These are phyloP conservation scores for Colletotrichum eremochloae DNA, from an alignment of 2,329 filamentous ascomycete species.

Conservation along the genomic window DNA sequence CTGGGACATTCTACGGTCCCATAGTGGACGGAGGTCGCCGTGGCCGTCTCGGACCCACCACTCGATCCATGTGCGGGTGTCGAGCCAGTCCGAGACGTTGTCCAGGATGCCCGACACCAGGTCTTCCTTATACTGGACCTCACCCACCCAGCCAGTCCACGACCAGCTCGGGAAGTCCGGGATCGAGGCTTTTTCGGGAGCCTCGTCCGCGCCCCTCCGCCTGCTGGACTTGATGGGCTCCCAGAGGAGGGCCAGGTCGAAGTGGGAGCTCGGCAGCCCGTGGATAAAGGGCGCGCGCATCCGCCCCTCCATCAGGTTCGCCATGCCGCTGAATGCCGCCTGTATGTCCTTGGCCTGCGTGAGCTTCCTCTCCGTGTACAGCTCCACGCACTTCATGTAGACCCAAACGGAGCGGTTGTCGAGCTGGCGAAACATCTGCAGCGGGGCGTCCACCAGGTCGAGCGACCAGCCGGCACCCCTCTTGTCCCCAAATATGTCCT, in stretches of 20 bases:
- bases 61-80: neutral
- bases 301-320: neutral
- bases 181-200: neutral
- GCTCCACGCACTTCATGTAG: neutral
- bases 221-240: neutral
- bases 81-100: neutral
- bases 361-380: neutral
- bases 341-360: neutral
- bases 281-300: neutral
- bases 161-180: neutral
- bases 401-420: neutral
- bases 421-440: neutral
- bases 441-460: neutral
- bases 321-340: neutral
- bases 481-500: neutral
- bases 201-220: neutral
- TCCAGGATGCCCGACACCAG: neutral
- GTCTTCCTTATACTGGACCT: neutral
- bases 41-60: neutral
- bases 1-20: neutral
- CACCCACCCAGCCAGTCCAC: neutral
- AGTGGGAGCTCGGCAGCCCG: neutral
- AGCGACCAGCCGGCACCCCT: neutral
- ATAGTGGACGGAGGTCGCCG: neutral
- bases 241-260: neutral